Percentiles rank a stretch among this genome's conserved stretches.
Conservation (phyloP, 169 alveolate genomes). For the Plasmodium vinckei region DNA sequence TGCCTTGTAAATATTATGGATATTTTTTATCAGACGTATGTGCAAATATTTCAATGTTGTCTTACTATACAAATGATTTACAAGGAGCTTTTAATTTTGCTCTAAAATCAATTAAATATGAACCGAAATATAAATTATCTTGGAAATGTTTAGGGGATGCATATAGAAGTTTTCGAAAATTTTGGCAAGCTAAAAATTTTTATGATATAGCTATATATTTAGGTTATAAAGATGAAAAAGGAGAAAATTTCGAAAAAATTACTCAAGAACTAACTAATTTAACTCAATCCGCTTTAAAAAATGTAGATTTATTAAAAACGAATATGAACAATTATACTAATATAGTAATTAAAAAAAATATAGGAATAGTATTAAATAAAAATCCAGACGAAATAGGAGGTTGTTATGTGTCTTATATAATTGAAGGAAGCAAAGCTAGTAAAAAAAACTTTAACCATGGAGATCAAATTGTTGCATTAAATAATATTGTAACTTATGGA, state of each 20-base stretch:
- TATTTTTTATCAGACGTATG: slow-evolving; percentile 35
- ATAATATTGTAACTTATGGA: slow-evolving; percentile 64
- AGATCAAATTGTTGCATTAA: slow-evolving; percentile 73
- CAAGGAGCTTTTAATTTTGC: slow-evolving; percentile 68
- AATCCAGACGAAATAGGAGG: slow-evolving; percentile 75
- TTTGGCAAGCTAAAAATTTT: slow-evolving; percentile 73
- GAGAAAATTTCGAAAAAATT: slow-evolving; percentile 60
- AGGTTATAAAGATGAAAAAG: slow-evolving; percentile 67
- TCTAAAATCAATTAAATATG: slow-evolving; percentile 57
- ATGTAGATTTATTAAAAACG: slow-evolving; percentile 45
- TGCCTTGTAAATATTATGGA: slow-evolving; percentile 74
- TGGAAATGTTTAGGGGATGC: slow-evolving; percentile 76
- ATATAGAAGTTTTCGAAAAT: slow-evolving; percentile 64
- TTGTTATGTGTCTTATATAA: slow-evolving; percentile 62
- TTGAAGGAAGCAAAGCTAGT: slow-evolving; percentile 74
- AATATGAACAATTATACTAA: slow-evolving; percentile 47
- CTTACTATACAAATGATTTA: slow-evolving; percentile 58
- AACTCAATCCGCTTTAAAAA: slow-evolving; percentile 40
- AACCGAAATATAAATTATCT: slow-evolving; percentile 39
- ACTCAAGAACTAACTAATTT: slow-evolving; percentile 42
- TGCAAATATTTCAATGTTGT: slow-evolving; percentile 47
- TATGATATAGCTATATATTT: slow-evolving; percentile 71
- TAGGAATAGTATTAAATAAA: slow-evolving; percentile 68
- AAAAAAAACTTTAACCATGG: slow-evolving; percentile 73
- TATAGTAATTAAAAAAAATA: slow-evolving; percentile 43